A percentile compares a stretch with the other conserved stretches of the same genome.
phyloP scores from a whole-genome alignment of 208 protist species.

The Trypanosoma avium region DNA sequence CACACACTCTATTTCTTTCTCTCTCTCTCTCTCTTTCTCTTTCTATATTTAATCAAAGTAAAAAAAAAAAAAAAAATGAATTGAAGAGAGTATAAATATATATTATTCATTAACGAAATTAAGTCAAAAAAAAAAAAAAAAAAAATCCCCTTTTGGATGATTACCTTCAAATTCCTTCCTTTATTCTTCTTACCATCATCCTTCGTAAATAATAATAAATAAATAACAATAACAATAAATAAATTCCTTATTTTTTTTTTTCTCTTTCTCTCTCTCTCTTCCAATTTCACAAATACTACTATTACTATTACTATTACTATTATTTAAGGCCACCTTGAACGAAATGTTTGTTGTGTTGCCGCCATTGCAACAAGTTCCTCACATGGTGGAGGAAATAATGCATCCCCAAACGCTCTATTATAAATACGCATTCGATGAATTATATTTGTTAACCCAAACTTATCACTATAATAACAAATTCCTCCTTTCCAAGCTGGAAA shows the following conservation, averaged over 20 bases:
- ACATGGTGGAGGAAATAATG: slow-evolving; percentile 57
- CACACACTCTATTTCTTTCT: background rate
- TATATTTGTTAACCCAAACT: slow-evolving; percentile 51
- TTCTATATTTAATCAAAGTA: background rate
- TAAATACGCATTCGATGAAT: slow-evolving; percentile 69
- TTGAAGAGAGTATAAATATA: no score
- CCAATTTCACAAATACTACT: no score
- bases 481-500: slow-evolving; percentile 87
- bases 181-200: no score
- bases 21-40: background rate
- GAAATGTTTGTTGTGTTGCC: slow-evolving; percentile 45
- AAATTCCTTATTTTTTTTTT: background rate
- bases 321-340: slow-evolving; percentile 28
- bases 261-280: slow-evolving; percentile 1
- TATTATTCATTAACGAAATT: no score
- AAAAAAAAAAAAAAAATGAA: no score
- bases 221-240: background rate
- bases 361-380: slow-evolving; percentile 46
- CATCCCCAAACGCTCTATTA: slow-evolving; percentile 42
- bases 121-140: no score
- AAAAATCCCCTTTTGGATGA: no score
- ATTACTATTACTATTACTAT: no score
- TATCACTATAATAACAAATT: slow-evolving; percentile 73
- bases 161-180: no score
- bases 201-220: background rate